phyloP scores from a whole-genome alignment of 2,329 filamentous ascomycete genomes.

The Xylaria sp. region DNA sequence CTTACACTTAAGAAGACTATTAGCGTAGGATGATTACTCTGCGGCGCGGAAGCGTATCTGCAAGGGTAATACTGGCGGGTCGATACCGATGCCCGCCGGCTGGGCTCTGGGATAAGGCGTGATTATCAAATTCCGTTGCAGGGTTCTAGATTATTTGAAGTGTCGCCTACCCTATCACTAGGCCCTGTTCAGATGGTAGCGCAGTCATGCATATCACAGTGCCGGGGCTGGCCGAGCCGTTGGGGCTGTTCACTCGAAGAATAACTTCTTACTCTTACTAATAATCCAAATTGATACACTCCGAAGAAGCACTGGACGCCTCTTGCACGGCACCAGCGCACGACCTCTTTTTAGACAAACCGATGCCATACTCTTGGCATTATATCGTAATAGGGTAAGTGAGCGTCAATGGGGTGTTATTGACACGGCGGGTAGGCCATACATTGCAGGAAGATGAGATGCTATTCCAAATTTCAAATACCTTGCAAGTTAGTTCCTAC shows the following conservation, averaged over 20 bases:
- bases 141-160: constrained; percentile 17
- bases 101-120: neutral
- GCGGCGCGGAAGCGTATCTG: neutral
- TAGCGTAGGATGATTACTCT: neutral
- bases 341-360: neutral
- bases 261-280: neutral
- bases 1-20: neutral
- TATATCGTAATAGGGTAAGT: constrained; percentile 15
- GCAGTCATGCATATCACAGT: constrained; percentile 18
- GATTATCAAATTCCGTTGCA: constrained; percentile 26
- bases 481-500: constrained; percentile 15
- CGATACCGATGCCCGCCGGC: neutral
- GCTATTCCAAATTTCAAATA: constrained; percentile 30
- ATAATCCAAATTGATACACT: constrained; percentile 2
- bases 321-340: neutral
- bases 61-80: neutral
- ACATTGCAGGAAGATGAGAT: constrained; percentile 4
- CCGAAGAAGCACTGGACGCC: constrained; percentile 3
- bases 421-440: constrained; percentile 1
- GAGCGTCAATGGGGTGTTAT: constrained; percentile 8
- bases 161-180: constrained; percentile 12
- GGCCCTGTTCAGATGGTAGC: neutral
- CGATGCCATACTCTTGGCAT: constrained; percentile 24
- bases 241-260: neutral
- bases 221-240: neutral